These are phyloP conservation scores for Aspergillus ostianus DNA, from an alignment of 495 filamentous ascomycete species.

Conservation along the genomic window DNA sequence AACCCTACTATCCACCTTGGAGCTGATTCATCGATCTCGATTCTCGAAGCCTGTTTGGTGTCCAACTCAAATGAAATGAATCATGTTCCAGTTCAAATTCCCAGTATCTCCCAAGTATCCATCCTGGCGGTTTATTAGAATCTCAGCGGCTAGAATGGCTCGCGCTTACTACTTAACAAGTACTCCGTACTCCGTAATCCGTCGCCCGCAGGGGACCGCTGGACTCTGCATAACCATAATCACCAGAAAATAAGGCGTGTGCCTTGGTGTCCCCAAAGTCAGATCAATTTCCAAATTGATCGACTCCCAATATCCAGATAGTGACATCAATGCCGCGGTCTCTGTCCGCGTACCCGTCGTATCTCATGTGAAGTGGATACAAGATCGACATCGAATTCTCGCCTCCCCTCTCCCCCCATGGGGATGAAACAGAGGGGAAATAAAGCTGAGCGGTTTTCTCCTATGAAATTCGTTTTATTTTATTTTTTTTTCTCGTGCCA, in stretches of 20 bases:
- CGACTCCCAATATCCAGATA: background rate
- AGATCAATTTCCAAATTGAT: background rate
- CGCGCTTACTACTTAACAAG: background rate
- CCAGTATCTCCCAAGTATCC: background rate
- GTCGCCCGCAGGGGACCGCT: background rate
- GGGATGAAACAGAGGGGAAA: background rate
- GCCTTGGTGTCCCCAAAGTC: background rate
- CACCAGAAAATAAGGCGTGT: background rate
- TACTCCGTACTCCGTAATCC: background rate
- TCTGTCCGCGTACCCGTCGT: background rate
- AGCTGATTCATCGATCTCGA: too few relatives aligned
- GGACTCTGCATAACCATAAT: background rate
- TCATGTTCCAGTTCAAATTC: too few relatives aligned
- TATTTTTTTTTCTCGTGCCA: too few relatives aligned
- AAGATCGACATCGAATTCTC: conserved; percentile 3
- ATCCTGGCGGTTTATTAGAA: background rate
- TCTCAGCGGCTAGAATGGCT: background rate
- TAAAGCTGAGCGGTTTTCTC: background rate
- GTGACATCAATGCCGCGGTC: background rate
- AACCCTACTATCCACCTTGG: too few relatives aligned
- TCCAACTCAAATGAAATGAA: too few relatives aligned
- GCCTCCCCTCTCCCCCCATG: background rate
- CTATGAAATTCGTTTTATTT: too few relatives aligned
- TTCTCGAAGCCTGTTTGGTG: too few relatives aligned
- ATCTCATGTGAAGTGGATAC: conserved; percentile 8